Evolutionary conservation across 2,329 filamentous ascomycete genomes (phyloP), one percentile per base, ranked within the genome.

Genomic region (Pseudocercospora fuligena): DNA sequence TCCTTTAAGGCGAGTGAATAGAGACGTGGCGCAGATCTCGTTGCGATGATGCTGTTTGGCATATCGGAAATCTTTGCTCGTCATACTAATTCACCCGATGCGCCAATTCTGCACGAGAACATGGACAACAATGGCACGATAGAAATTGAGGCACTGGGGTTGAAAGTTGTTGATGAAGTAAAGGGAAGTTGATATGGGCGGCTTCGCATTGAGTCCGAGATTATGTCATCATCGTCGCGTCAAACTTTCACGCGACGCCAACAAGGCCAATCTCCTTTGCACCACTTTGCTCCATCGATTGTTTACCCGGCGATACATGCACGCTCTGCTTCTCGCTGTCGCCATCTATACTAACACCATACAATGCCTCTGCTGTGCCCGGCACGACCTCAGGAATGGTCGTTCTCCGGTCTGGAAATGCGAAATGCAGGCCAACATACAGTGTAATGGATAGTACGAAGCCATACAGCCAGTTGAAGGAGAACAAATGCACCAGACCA

Each of bases 401-500:
- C 7, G 66, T 68, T 5, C 33, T 27, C 12, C 23, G 31, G 21
- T 68, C 66, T 14, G 60, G 63, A 11, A 61, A 56, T 11, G 43
- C 29, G 11, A 12, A 19, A 64, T 81, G 84, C 43, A 90, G 70
- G 0, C 66, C 71, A 1, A 85, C 77, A 76, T 90, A 90, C 0
- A 89, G 80, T 1, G 87, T 47, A 27, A 85, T 83, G 16, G 84
- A 86, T 0, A 77, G 79, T 7, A 85, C 79, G 70, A 90, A 90
- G 0, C 88, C 88, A 54, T 89, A 81, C 29, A 90, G 74, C 87
- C 88, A 90, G 16, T 88, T 87, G 72, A 90, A 88, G n/a, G 83
- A 82, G 73, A 72, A 73, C 12, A 75, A 33, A 54, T 73, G 51
- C 46, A 60, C 53, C 6, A 66, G 60, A 14, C 66, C 63, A 19